Evolutionary conservation across 2,329 filamentous ascomycete genomes (phyloP).

Genomic region (Fusarium bactridioides): DNA sequence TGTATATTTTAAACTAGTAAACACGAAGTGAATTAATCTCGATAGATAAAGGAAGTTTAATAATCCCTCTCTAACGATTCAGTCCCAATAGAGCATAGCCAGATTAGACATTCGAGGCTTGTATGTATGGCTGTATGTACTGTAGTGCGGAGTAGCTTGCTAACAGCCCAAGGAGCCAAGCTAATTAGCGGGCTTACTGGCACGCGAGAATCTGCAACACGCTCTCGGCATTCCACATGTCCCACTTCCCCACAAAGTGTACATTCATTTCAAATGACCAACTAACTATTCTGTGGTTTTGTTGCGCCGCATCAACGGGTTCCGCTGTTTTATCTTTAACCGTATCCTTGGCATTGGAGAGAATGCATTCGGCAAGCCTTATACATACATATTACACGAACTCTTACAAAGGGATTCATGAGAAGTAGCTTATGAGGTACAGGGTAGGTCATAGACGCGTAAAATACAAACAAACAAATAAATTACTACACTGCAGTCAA

Average conservation of each 20-base stretch:
- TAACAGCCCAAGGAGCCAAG: no score
- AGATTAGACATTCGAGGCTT: not conserved
- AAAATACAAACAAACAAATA: no score
- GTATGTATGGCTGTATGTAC: no score
- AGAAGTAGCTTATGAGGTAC: not conserved
- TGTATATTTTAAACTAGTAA: not conserved
- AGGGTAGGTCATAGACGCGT: no score
- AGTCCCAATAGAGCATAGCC: no score
- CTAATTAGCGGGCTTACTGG: not conserved
- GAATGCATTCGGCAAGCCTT: accelerated
- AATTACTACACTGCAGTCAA: no score
- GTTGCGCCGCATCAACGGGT: not conserved
- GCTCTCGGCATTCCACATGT: not conserved
- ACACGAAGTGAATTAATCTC: accelerated
- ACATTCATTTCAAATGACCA: not conserved
- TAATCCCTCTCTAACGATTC: not conserved
- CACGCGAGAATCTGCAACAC: not conserved
- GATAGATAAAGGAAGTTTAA: not conserved
- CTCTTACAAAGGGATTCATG: accelerated
- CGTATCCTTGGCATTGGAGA: accelerated
- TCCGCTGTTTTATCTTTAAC: no score
- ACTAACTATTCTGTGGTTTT: not conserved
- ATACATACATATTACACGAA: not conserved
- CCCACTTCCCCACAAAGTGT: not conserved
- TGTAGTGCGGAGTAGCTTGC: not conserved